Conservation (phyloP, 2,329 filamentous ascomycete genomes). For the Coniochaeta sp. region DNA sequence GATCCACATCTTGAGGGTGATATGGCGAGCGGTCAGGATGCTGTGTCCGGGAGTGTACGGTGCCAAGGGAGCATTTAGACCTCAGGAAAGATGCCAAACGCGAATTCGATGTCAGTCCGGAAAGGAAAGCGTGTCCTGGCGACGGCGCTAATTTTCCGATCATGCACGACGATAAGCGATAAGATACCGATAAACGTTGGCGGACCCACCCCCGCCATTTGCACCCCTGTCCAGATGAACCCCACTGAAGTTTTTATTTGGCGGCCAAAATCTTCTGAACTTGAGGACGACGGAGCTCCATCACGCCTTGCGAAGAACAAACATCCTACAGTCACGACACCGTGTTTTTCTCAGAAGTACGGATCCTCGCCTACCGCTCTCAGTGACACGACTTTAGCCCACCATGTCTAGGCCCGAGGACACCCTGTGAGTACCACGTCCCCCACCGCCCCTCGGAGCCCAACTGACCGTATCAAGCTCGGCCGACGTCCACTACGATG, state of each 20-base stretch:
- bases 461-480: constrained; percentile 47
- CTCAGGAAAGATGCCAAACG: neutral
- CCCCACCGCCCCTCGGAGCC: constrained; percentile 8
- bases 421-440: constrained; percentile 57
- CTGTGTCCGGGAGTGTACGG: neutral
- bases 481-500: constrained; percentile 96
- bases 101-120: neutral
- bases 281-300: neutral
- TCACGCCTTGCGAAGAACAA: neutral
- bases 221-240: neutral
- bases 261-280: neutral
- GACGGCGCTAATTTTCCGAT: too few relatives aligned
- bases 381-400: constrained; percentile 9
- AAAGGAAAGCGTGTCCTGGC: neutral
- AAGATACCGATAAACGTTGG: neutral
- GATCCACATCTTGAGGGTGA: constrained; percentile 74
- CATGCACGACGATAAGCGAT: neutral
- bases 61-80: neutral
- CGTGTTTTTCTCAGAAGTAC: neutral
- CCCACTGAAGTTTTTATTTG: constrained; percentile 8
- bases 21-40: constrained; percentile 4
- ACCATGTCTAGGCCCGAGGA: constrained; percentile 97
- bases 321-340: neutral
- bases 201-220: neutral
- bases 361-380: neutral